phyloP scores from a whole-genome alignment of 2,329 filamentous ascomycete species.

The Raffaelea albimanens region DNA sequence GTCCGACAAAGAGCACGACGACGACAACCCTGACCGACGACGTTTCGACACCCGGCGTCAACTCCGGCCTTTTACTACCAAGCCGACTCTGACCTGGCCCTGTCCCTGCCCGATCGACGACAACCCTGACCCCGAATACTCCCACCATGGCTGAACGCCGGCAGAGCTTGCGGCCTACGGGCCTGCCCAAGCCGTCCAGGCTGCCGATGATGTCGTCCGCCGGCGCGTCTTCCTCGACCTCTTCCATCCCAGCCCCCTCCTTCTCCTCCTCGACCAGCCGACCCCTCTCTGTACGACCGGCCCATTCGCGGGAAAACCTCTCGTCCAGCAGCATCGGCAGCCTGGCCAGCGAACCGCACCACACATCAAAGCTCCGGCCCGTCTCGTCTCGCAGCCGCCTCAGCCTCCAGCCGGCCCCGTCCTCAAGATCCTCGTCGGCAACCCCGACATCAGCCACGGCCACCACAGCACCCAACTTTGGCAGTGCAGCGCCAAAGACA shows the following conservation, averaged over 20 bases:
- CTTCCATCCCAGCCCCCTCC: background rate
- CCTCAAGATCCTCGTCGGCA: background rate
- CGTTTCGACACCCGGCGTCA: too few species aligned
- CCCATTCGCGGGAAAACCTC: background rate
- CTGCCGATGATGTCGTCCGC: background rate
- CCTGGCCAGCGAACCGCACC: conserved; percentile 22
- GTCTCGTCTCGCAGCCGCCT: conserved; percentile 31
- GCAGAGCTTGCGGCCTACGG: background rate
- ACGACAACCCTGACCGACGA: too few species aligned
- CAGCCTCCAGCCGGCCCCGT: conserved; percentile 13
- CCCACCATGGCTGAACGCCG: conserved; percentile 3
- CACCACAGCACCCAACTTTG: background rate
- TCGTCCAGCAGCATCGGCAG: background rate
- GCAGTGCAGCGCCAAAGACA: background rate
- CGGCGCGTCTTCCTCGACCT: background rate
- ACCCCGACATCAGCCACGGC: too few species aligned
- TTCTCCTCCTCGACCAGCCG: background rate
- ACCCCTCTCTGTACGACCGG: background rate
- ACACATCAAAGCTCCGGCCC: conserved; percentile 28
- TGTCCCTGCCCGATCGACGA: too few species aligned
- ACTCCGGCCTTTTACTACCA: too few species aligned
- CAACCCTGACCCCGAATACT: too few species aligned
- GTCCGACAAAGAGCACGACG: too few species aligned
- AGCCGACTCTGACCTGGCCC: too few species aligned
- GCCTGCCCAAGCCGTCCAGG: conserved; percentile 3